Evolutionary conservation across 2,329 filamentous ascomycete genomes (phyloP).

Genomic region (Cercospora berteroae): DNA sequence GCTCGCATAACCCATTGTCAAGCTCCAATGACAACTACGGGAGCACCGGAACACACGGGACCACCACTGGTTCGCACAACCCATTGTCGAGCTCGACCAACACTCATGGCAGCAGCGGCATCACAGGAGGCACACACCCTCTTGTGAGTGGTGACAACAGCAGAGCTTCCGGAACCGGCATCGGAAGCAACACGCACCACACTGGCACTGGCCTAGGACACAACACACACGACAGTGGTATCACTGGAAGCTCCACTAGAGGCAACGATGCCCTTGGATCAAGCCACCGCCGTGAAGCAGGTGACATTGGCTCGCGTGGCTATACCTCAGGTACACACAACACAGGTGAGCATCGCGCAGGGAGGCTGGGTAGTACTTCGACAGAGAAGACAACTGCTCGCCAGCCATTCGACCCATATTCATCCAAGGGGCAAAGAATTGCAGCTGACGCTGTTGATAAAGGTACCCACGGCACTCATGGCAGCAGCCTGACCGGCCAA

Average conservation of each 20-base stretch:
- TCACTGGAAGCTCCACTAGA: constrained; percentile 13
- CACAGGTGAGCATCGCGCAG: constrained; percentile 9
- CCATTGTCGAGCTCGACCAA: constrained; percentile 4
- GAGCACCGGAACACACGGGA: not conserved
- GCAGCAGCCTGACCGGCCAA: not conserved
- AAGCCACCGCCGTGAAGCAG: constrained; percentile 16
- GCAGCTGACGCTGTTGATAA: constrained; percentile 17
- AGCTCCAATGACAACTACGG: not conserved
- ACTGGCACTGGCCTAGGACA: not conserved
- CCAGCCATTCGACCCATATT: constrained; percentile 24
- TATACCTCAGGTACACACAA: constrained; percentile 7
- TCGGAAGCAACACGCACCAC: constrained; percentile 3
- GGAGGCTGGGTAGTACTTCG: not conserved
- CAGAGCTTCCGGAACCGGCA: not conserved
- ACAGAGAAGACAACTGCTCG: constrained; percentile 14
- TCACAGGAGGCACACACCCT: constrained; percentile 18
- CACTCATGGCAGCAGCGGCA: constrained; percentile 13
- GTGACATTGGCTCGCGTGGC: constrained; percentile 8
- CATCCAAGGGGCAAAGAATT: constrained; percentile 20
- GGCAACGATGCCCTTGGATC: constrained; percentile 5
- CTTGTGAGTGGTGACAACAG: constrained; percentile 6
- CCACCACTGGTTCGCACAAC: not conserved
- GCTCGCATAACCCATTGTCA: constrained; percentile 10
- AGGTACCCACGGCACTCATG: not conserved
- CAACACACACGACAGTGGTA: constrained; percentile 5